These are phyloP conservation scores for Berberis vulgaris DNA, from an alignment of 164 flowering plant species.

Conservation along the genomic window DNA sequence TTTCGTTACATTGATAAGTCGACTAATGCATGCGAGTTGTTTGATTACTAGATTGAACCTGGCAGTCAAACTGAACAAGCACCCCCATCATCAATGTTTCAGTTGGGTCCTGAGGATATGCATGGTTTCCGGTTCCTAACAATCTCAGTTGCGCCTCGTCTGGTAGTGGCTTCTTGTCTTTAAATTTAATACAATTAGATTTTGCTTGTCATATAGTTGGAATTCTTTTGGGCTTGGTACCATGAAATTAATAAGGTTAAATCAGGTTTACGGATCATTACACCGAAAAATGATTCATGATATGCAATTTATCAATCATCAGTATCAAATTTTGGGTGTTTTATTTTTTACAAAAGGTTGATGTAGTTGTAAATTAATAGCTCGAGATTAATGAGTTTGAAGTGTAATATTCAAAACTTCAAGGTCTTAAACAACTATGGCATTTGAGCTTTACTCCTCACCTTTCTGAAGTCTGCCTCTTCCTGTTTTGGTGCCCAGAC, in stretches of 20 bases:
- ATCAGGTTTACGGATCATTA: no score
- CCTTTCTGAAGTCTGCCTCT: conserved; percentile 3
- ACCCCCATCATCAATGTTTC: conserved; percentile 82
- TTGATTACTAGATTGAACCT: conserved; percentile 67
- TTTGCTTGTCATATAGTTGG: background rate
- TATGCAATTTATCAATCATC: no score
- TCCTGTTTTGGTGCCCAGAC: conserved; percentile 39
- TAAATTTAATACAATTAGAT: background rate
- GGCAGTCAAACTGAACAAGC: conserved; percentile 98
- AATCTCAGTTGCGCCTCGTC: conserved; percentile 93
- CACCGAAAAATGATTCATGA: no score
- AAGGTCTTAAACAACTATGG: background rate
- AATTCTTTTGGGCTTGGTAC: background rate
- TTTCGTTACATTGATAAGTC: no score
- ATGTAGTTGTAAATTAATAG: no score
- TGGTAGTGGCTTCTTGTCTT: conserved; percentile 34
- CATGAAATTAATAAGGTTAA: no score
- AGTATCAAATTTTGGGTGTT: no score
- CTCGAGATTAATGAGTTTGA: no score
- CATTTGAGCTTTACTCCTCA: background rate
- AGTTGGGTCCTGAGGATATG: conserved; percentile 65
- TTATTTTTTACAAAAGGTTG: no score
- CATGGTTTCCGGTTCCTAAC: conserved; percentile 84
- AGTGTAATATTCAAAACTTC: no score
- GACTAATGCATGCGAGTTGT: background rate